Percentiles rank a stretch among this genome's conserved stretches.
phyloP scores from a whole-genome alignment of 2,329 filamentous ascomycete species.

The Neospermospora avenae region DNA sequence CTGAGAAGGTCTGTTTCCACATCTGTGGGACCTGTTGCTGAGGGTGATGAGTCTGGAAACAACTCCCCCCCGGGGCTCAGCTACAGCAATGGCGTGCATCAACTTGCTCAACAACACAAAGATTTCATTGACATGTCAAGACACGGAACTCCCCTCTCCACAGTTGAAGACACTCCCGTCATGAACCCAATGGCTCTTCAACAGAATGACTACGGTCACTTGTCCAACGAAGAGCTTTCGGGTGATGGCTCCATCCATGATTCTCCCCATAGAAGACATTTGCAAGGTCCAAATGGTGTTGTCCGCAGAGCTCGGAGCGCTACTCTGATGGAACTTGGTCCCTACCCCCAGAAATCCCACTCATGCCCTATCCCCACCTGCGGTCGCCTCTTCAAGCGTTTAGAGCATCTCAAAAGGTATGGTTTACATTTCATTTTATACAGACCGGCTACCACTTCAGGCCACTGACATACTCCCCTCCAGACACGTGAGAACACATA shows the following conservation, averaged over 20 bases:
- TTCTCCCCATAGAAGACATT: conserved; percentile 59
- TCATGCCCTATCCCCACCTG: conserved; percentile 99
- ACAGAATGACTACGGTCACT: conserved; percentile 64
- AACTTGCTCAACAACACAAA: conserved; percentile 67
- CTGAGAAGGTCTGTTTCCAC: conserved; percentile 85
- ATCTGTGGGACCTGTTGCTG: conserved; percentile 77
- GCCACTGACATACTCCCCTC: conserved; percentile 47
- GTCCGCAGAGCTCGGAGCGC: conserved; percentile 89
- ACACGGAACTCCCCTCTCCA: conserved; percentile 85
- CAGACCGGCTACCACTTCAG: conserved; percentile 35
- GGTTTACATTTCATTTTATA: conserved; percentile 40
- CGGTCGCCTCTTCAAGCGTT: conserved; percentile 94
- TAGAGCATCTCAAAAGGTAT: conserved; percentile 99
- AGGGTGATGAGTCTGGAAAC: conserved; percentile 74
- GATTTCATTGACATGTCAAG: conserved; percentile 81
- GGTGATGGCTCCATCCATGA: conserved; percentile 57
- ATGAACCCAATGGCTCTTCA: conserved; percentile 68
- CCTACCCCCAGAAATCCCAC: conserved; percentile 96
- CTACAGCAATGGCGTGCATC: conserved; percentile 66
- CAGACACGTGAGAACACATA: conserved; percentile 98
- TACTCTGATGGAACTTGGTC: conserved; percentile 93
- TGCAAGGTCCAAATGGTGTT: conserved; percentile 70
- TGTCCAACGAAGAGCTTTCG: conserved; percentile 60
- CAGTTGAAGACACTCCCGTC: conserved; percentile 76
- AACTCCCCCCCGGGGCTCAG: conserved; percentile 77